Evolutionary conservation across 1,139 yeast species (phyloP).

Genomic region (Suhomyces anneliseae): DNA sequence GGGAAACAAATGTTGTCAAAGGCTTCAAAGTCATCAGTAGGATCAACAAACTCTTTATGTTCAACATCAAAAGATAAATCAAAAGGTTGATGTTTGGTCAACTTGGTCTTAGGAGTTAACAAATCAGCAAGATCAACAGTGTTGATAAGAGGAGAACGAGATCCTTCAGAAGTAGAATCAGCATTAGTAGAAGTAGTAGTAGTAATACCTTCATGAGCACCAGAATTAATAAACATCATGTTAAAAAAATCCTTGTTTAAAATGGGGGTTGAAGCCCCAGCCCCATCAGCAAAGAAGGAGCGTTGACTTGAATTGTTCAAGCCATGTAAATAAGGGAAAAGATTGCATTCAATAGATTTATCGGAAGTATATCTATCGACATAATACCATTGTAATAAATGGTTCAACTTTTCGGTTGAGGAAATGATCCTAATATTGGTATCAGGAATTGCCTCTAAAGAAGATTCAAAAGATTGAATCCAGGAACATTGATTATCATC

Average conservation of each 20-base stretch:
- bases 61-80: constrained; percentile 3
- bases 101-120: constrained; percentile 11
- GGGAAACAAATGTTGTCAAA: constrained; percentile 13
- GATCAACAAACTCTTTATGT: constrained; percentile 6
- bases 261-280: not conserved
- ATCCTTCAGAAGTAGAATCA: constrained; percentile 4
- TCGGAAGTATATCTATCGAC: constrained; percentile 8
- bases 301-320: constrained; percentile 29
- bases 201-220: not conserved
- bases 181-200: not conserved
- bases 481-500: constrained; percentile 7
- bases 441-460: constrained; percentile 11
- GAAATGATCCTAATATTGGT: constrained; percentile 16
- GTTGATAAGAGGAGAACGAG: constrained; percentile 19
- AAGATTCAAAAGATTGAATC: constrained; percentile 14
- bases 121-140: constrained; percentile 24
- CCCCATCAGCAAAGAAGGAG: constrained; percentile 19
- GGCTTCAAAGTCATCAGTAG: constrained; percentile 13
- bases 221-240: constrained; percentile 20
- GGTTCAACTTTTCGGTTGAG: constrained; percentile 16
- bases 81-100: constrained; percentile 1
- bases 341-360: not conserved
- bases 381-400: constrained; percentile 31
- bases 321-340: constrained; percentile 44
- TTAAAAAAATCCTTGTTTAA: constrained; percentile 14